A percentile compares a stretch with the other conserved stretches of the same genome.
These are phyloP conservation scores for Alnus rubra DNA, from an alignment of 306 rosid species.

Conservation along the genomic window DNA sequence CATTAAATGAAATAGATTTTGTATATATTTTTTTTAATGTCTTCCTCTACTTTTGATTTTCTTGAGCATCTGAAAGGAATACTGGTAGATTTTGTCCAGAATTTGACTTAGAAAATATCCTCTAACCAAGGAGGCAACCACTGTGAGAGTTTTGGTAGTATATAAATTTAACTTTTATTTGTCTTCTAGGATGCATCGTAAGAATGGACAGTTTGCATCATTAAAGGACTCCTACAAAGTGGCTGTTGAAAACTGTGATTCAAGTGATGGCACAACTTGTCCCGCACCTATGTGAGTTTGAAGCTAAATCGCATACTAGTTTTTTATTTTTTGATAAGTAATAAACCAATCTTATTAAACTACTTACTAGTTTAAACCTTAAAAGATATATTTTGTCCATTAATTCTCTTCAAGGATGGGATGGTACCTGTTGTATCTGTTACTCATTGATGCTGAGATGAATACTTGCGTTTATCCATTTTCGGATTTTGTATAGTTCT, in stretches of 20 bases:
- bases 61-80: neutral
- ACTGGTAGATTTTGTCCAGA: conserved; percentile 1
- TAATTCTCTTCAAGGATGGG: neutral
- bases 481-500: conserved; percentile 36
- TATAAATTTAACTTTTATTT: conserved; percentile 13
- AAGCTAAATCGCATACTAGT: conserved; percentile 1
- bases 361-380: conserved; percentile 15
- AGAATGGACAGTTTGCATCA: conserved; percentile 80
- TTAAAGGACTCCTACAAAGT: conserved; percentile 51
- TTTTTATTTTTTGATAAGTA: no score
- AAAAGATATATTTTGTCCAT: neutral
- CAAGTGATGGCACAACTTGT: conserved; percentile 52
- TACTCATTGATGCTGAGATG: conserved; percentile 19
- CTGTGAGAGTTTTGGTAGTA: conserved; percentile 31
- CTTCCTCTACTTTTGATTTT: conserved; percentile 5
- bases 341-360: no score
- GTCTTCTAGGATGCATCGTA: conserved; percentile 68
- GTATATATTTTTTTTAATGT: neutral
- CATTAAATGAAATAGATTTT: neutral
- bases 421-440: neutral
- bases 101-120: conserved; percentile 2
- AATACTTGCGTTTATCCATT: conserved; percentile 15
- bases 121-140: neutral
- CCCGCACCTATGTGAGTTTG: conserved; percentile 62
- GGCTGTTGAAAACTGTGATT: conserved; percentile 54